phyloP scores from a whole-genome alignment of 2,329 filamentous ascomycete genomes.

The Colletotrichum neosansevieriae region DNA sequence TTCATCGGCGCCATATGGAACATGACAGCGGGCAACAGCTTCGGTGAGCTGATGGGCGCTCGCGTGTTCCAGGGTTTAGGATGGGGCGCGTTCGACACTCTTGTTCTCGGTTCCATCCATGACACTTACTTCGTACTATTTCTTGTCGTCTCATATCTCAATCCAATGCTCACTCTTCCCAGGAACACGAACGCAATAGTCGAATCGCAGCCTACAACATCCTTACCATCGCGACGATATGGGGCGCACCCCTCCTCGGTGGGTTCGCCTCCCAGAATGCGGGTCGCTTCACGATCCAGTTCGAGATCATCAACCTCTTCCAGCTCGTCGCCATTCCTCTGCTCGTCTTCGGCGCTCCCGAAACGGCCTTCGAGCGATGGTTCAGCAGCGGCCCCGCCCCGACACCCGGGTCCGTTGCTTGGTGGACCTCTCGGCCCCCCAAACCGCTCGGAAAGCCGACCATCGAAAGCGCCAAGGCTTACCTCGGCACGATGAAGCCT shows the following conservation, averaged over 20 bases:
- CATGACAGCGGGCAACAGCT: constrained; percentile 55
- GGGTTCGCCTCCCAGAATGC: constrained; percentile 59
- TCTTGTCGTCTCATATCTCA: constrained; percentile 5
- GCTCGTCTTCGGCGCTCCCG: constrained; percentile 61
- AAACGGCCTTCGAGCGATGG: constrained; percentile 64
- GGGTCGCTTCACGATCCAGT: constrained; percentile 60
- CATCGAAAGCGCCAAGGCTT: constrained; percentile 50
- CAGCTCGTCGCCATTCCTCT: constrained; percentile 60
- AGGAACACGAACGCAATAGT: constrained; percentile 65
- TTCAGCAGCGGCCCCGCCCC: constrained; percentile 38
- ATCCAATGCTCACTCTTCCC: constrained; percentile 41
- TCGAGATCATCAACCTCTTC: constrained; percentile 64
- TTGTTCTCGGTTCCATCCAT: constrained; percentile 64
- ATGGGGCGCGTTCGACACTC: constrained; percentile 69
- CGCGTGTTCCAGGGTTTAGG: constrained; percentile 67
- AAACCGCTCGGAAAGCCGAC: constrained; percentile 45
- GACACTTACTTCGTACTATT: constrained; percentile 68
- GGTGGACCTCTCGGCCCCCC: constrained; percentile 9
- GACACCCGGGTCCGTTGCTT: constrained; percentile 40
- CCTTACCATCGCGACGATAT: constrained; percentile 60
- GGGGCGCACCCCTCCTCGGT: constrained; percentile 66
- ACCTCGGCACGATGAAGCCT: constrained; percentile 55
- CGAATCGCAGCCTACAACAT: constrained; percentile 60
- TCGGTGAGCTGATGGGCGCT: constrained; percentile 62
- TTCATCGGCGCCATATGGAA: constrained; percentile 66